Conservation (phyloP, 306 rosid species). For the Ormosia semicastrata region DNA sequence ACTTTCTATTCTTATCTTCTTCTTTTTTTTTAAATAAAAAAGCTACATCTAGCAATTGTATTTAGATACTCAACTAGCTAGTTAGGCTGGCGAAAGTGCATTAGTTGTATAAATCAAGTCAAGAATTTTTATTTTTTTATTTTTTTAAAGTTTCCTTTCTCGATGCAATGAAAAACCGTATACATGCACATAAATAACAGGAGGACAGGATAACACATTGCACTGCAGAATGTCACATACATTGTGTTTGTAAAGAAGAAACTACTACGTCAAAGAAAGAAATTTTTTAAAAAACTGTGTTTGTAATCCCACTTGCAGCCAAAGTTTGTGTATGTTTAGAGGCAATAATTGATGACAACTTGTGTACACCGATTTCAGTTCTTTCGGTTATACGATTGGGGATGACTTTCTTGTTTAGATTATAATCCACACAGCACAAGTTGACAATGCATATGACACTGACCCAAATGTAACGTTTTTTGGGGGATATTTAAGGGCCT, state of each 20-base stretch:
- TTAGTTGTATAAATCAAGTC: neutral
- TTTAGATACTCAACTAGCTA: neutral
- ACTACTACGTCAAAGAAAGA: conserved; percentile 2
- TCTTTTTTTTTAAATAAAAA: neutral
- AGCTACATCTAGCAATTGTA: neutral
- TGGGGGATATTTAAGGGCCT: neutral
- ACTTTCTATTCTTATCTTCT: neutral
- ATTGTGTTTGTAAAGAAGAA: neutral
- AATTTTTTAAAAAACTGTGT: neutral
- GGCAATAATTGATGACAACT: conserved; percentile 46
- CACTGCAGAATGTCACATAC: neutral
- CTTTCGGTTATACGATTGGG: conserved; percentile 30
- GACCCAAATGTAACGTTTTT: neutral
- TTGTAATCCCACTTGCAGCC: conserved; percentile 23
- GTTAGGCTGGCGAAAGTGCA: neutral
- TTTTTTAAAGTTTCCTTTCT: neutral
- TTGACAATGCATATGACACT: neutral
- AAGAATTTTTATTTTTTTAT: neutral
- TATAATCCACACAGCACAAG: conserved; percentile 18
- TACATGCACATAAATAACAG: neutral
- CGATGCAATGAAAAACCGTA: neutral
- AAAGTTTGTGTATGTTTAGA: conserved; percentile 23
- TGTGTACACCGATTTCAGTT: conserved; percentile 29
- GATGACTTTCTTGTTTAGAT: conserved; percentile 27
- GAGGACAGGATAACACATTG: conserved; percentile 5